Conservation (phyloP, 352 stramenopile species). For the Phytophthora megakarya region DNA sequence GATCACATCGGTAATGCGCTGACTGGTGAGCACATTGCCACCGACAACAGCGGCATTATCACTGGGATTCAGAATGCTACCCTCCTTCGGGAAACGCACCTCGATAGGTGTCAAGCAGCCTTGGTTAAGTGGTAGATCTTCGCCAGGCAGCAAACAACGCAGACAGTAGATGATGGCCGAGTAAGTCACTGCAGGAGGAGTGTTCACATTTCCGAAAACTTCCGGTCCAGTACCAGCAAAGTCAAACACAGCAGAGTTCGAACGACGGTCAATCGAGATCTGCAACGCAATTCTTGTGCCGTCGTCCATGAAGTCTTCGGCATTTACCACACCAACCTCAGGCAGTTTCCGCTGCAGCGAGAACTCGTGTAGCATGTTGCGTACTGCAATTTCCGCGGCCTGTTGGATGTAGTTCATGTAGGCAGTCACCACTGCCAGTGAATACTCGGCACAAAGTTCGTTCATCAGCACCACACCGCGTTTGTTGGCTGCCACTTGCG, state of each 20-base stretch:
- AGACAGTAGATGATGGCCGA: conserved; percentile 99
- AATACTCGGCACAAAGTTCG: conserved; percentile 95
- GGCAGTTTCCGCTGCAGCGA: conserved; percentile 76
- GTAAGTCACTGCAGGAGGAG: conserved; percentile 97
- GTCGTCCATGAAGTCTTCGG: conserved; percentile 99
- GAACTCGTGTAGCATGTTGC: conserved; percentile 95
- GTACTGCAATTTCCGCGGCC: conserved; percentile 95
- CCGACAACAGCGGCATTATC: conserved; percentile 96
- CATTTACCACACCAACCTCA: conserved; percentile 87
- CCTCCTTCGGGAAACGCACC: conserved; percentile 93
- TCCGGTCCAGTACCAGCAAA: conserved; percentile 97
- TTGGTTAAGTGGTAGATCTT: conserved; percentile 98
- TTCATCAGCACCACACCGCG: conserved; percentile 95
- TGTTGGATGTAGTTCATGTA: conserved; percentile 99
- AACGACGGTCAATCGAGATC: conserved; percentile 94
- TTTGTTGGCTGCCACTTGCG: conserved; percentile 98
- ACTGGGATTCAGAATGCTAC: conserved; percentile 96
- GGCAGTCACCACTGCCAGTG: conserved; percentile 93
- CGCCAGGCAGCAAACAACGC: conserved; percentile 92
- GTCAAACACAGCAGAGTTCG: conserved; percentile 95
- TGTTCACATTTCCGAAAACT: conserved; percentile 98
- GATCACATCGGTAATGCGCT: conserved; percentile 98
- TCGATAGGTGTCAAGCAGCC: conserved; percentile 96
- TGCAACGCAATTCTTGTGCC: conserved; percentile 96
- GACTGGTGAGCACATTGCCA: conserved; percentile 98